Base-by-base conservation (phyloP, 1,284 basidiomycete species). In the Tremellales sp. region DNA sequence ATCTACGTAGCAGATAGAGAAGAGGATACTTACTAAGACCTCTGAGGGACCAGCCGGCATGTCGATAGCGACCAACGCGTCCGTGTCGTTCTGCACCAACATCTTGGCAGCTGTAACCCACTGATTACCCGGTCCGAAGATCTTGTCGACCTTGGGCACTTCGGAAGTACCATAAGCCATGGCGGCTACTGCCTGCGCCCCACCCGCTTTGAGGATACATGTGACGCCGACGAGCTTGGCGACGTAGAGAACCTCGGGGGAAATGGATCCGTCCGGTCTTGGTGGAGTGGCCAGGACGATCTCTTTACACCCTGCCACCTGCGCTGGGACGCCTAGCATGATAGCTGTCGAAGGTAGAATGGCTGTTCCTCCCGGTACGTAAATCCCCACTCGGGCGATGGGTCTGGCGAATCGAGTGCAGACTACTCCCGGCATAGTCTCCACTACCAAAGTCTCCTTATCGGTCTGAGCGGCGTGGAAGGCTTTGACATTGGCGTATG, bases 61-160 rank as follows among this genome's bases (percentile, higher is more conserved):
- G 74, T 99, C 96, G 67, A 98, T 99, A 19, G 89, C 87, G 10
- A 97, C 91, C 53, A 93, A 77, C 4, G 96, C 94, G 66, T 93
- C 88, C n/a, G 92, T 92, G 71, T 98, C 96, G 72, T 97, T 97
- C 74, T 97, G 93, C 19, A 97, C 92, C 54, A 97, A 76, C 96
- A 98, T 97, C 79, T 99, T 99, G 50, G 94, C 94, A 1, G 96
- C 96, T 0, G 94, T 98, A 23, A 99, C 96, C 87, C 94, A 99
- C 73, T 98, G 96, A 72, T 98, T 98, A 22, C 96, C 96, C 3
- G 96, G 96, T 17, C 96, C 96, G 64, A 97, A 96, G 61, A 98
- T 94, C 77, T 97, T 99, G 80, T 98, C 96, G 15, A 98, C 96
- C 76, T 99, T 98, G n/a, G 92, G 91, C 7, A 94, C 91, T 2